A percentile compares a stretch with the other conserved stretches of the same genome.
Evolutionary conservation across 1,284 basidiomycete species (phyloP).

Genomic region (Irpex sp.): DNA sequence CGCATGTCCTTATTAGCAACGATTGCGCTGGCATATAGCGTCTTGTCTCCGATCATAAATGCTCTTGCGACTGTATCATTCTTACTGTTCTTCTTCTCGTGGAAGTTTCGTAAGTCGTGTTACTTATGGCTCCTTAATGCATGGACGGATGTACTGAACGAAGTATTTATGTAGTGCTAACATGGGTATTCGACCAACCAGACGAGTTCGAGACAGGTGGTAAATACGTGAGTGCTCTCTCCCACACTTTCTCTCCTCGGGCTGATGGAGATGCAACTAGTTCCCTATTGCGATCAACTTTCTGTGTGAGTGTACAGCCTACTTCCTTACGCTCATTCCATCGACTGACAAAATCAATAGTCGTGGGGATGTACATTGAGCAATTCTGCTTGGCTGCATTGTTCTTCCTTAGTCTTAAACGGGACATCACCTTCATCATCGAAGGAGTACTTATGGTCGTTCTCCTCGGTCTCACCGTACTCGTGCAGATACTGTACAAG

Average conservation of each 20-base stretch:
- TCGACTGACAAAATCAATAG: no score
- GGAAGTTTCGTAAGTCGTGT: not conserved
- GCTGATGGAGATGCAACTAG: not conserved
- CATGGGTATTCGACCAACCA: conserved; percentile 57
- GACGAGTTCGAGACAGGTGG: conserved; percentile 43
- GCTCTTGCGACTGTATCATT: conserved; percentile 64
- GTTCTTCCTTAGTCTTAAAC: no score
- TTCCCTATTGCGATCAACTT: not conserved
- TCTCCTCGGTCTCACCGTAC: no score
- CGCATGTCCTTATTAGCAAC: conserved; percentile 43
- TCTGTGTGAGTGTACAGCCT: not conserved
- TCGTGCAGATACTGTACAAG: no score
- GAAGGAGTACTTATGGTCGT: no score
- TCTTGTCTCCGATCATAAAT: conserved; percentile 73
- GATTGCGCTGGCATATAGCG: conserved; percentile 61
- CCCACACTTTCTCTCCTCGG: not conserved
- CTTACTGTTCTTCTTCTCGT: conserved; percentile 55
- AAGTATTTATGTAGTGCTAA: conserved; percentile 32
- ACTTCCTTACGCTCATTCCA: not conserved
- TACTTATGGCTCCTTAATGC: no score
- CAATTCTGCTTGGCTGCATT: no score
- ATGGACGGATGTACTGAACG: no score
- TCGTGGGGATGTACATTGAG: no score
- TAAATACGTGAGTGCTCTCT: conserved; percentile 25
- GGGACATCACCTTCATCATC: no score